Evolutionary conservation across 2,329 filamentous ascomycete species (phyloP).

Genomic region (Epichloe glyceriae): DNA sequence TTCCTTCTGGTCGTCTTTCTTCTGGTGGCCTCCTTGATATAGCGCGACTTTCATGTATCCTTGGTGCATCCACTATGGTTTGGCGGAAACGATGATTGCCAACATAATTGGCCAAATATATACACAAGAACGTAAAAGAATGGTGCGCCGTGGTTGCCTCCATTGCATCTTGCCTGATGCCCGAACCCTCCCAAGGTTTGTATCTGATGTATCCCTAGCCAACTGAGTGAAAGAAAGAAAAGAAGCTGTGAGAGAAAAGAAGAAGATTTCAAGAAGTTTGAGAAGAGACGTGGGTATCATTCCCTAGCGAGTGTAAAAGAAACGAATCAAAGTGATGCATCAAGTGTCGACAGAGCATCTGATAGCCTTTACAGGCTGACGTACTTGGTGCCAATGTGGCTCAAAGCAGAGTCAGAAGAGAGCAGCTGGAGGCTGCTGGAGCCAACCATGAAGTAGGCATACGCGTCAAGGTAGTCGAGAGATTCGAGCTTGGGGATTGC

Average conservation of each 20-base stretch:
- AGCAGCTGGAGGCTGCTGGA: constrained; percentile 26
- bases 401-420: constrained; percentile 25
- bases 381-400: constrained; percentile 35
- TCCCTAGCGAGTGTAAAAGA: constrained; percentile 26
- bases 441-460: constrained; percentile 44
- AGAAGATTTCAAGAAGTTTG: neutral
- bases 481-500: constrained; percentile 36
- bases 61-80: neutral
- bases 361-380: constrained; percentile 20
- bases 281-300: constrained; percentile 10
- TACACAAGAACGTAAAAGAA: constrained; percentile 16
- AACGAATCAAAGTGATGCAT: constrained; percentile 14
- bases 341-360: neutral
- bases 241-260: neutral
- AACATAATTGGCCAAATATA: constrained; percentile 15
- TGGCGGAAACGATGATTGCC: neutral
- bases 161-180: neutral
- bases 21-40: neutral
- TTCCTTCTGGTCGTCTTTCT: neutral
- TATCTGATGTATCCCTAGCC: neutral
- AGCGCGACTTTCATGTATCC: neutral
- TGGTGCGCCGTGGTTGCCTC: neutral
- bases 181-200: neutral
- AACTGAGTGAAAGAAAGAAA: neutral
- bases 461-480: constrained; percentile 38